Evolutionary conservation across 352 stramenopile genomes (phyloP), one percentile per base, ranked within the genome.

Genomic region (Globisporangium canariense): DNA sequence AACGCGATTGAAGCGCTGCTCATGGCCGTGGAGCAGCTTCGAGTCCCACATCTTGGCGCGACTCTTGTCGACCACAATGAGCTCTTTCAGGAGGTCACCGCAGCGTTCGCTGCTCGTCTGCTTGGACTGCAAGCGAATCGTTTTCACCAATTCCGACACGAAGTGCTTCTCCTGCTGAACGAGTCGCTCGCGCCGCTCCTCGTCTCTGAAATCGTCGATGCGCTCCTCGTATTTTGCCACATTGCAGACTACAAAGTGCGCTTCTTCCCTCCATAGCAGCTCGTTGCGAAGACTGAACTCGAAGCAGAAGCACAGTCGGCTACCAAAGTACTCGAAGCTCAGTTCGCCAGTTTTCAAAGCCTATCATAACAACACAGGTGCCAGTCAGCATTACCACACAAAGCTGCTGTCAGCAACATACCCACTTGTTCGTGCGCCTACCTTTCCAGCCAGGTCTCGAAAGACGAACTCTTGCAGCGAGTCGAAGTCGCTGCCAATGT

Each of bases 121-220:
- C 56, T 88, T 86, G 0, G 77, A 69, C 58, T 93, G 83, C 68
- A 90, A 76, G 2, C 83, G 72, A 28, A 93, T 67, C 2, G 77
- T 91, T 56, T 92, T 92, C 10, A 92, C 74, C 5, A 91, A 46
- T 43, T 93, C 83, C 0, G 85, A 92, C 0, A 92, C 67, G 38
- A 91, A 77, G 40, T 92, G 81, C 2, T 79, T 70, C 32, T 90
- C 81, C 41, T 78, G 81, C 43, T 93, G 81, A 2, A 85, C 53
- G 6, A 83, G 59, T 1, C 60, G 68, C 40, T 75, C 64, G 2
- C 65, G 73, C 9, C 46, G 79, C 45, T 85, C 78, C 74, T 93
- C 85, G 49, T 90, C 74, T 25, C 81, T 71, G 58, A 93, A 92
- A 61, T 90, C 69, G 2, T 89, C 67, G 0, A 90, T 52, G 0